A percentile compares a stretch with the other conserved stretches of the same genome.
Evolutionary conservation across 768 basidiomycete genomes (phyloP).

Genomic region (Coprinopsis sp.): DNA sequence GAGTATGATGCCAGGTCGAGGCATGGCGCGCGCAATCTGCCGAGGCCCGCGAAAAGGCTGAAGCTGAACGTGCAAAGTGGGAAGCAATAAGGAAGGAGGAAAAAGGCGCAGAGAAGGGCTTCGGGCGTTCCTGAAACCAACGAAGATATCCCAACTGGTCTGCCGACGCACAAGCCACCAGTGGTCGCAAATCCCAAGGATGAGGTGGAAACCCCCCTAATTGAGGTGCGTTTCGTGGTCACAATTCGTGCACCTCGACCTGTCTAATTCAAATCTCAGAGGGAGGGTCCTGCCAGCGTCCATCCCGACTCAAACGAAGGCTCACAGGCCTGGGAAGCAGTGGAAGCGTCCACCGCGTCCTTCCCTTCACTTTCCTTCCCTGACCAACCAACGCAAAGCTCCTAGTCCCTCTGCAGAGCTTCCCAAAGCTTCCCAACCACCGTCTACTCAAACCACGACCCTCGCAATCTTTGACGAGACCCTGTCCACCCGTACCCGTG

Average conservation of each 20-base stretch:
- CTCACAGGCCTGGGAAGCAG: conserved; percentile 71
- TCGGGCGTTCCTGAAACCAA: conserved; percentile 23
- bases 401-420: conserved; percentile 32
- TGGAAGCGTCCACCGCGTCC: conserved; percentile 59
- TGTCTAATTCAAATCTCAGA: too few species aligned
- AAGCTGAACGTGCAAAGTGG: conserved; percentile 68
- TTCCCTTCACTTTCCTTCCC: conserved; percentile 80
- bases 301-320: conserved; percentile 36
- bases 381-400: conserved; percentile 51
- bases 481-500: conserved; percentile 61
- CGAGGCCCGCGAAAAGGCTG: conserved; percentile 68
- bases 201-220: too few species aligned
- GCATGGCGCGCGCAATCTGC: conserved; percentile 73
- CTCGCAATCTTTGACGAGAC: conserved; percentile 66
- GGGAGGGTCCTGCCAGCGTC: too few species aligned
- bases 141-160: conserved; percentile 9
- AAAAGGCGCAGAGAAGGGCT: conserved; percentile 34
- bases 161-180: conserved; percentile 3
- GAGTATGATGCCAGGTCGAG: conserved; percentile 67
- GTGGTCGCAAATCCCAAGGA: conserved; percentile 1
- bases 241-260: too few species aligned
- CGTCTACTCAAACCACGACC: conserved; percentile 47
- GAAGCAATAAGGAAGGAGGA: conserved; percentile 54
- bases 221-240: too few species aligned
- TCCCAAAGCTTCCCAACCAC: conserved; percentile 12